phyloP scores from a whole-genome alignment of 73 alveolate genomes.

The Stentor coeruleus region DNA sequence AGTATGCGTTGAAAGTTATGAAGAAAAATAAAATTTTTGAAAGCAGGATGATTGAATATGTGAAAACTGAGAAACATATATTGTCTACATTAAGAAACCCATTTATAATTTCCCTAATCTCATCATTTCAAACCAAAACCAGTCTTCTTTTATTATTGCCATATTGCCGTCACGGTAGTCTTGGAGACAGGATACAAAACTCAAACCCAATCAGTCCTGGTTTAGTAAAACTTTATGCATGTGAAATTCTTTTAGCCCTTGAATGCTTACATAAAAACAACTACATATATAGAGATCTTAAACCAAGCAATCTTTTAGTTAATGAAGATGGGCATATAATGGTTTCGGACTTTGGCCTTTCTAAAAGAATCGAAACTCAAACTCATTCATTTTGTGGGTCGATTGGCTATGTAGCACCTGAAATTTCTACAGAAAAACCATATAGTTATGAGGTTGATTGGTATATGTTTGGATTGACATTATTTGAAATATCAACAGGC shows the following conservation, averaged over 20 bases:
- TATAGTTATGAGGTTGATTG: background rate
- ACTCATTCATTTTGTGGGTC: background rate
- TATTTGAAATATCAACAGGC: background rate
- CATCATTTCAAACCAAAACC: background rate
- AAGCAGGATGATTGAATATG: background rate
- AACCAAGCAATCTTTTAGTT: background rate
- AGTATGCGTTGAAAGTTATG: background rate
- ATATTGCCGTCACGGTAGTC: conserved; percentile 27
- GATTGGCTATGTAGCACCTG: background rate
- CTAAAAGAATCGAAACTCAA: background rate
- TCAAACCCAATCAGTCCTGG: conserved; percentile 40
- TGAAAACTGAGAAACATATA: background rate
- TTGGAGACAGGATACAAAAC: background rate
- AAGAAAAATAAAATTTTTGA: background rate
- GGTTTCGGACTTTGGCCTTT: background rate
- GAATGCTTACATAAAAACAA: background rate
- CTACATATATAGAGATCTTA: background rate
- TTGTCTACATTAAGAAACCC: background rate
- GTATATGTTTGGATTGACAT: background rate
- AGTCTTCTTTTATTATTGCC: background rate
- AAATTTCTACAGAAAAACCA: background rate
- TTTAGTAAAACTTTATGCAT: background rate
- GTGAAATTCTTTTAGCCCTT: background rate
- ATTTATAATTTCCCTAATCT: background rate
- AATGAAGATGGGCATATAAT: background rate